Percentiles rank a stretch among this genome's conserved stretches.
These are phyloP conservation scores for Halophytophthora batemanensis DNA, from an alignment of 352 stramenopile genomes.

Conservation along the genomic window DNA sequence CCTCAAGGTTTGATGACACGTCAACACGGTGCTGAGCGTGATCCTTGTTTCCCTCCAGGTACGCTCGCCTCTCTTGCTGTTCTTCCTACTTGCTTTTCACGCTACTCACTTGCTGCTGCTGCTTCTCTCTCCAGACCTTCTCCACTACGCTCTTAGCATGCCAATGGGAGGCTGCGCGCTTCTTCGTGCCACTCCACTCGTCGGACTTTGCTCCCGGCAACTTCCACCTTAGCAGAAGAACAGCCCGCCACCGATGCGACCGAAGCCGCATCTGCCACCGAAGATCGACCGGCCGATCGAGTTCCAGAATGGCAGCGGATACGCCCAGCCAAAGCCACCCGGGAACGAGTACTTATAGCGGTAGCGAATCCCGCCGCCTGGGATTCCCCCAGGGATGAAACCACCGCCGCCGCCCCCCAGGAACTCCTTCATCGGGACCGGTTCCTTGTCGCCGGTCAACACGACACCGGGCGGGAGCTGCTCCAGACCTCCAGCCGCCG, in stretches of 20 bases:
- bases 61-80: no score
- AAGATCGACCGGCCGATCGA: slow-evolving; percentile 26
- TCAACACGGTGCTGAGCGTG: no score
- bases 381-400: slow-evolving; percentile 28
- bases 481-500: slow-evolving; percentile 13
- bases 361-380: slow-evolving; percentile 17
- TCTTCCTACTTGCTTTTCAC: no score
- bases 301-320: slow-evolving; percentile 41
- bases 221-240: slow-evolving; percentile 27
- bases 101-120: no score
- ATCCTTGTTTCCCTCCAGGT: no score
- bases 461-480: slow-evolving; percentile 22
- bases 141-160: no score
- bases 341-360: slow-evolving; percentile 24
- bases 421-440: slow-evolving; percentile 22
- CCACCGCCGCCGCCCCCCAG: slow-evolving; percentile 18
- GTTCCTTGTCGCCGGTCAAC: slow-evolving; percentile 17
- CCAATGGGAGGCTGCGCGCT: no score
- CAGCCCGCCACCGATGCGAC: slow-evolving; percentile 24
- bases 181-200: no score
- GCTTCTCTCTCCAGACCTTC: no score
- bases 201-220: not conserved
- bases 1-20: no score
- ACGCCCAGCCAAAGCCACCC: slow-evolving; percentile 38
- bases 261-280: slow-evolving; percentile 24